Evolutionary conservation across 2,329 filamentous ascomycete species (phyloP), one percentile per base, ranked within the genome.

Genomic region (Penicillium digitatum): DNA sequence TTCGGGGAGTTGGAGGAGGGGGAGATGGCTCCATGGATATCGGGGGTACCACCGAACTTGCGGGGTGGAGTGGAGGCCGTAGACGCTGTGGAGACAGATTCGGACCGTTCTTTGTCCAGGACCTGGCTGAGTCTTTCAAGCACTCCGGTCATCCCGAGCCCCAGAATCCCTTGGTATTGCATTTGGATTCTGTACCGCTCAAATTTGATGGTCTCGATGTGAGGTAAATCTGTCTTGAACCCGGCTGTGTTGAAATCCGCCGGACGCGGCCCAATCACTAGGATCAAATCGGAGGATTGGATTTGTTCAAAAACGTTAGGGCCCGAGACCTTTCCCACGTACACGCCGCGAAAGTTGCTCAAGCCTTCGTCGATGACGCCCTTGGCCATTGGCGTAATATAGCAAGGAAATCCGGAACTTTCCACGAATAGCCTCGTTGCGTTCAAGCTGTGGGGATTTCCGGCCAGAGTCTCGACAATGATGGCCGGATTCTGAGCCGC

Each of bases 381-480:
- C 75, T 94, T 95, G 32, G 89, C 90, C 87, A 94, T 93, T 3
- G 89, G 88, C 0, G 88, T 88, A n/a, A 89, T 87, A 62, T 92
- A 93, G 0, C 87, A 85, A 4, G 90, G 90, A 2, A 94, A 76
- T 7, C 82, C 78, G 0, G 87, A 87, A 73, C 86, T 88, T 51
- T 85, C 78, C 40, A 94, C 77, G 6, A 95, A 78, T 4, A 81
- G 81, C 62, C 88, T 82, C 18, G 89, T 83, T 69, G 91, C 87
- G 1, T 82, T 70, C 0, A 90, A 71, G n/a, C 87, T 86, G 44
- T 86, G 79, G 66, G 91, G 87, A 29, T 88, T 83, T 57, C 89
- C 83, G 9, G 88, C 87, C 64, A 89, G 90, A 31, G 87, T 87
- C 70, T 95, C 90, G 5, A 94, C 84, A 1, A 95, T 78, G 39